Evolutionary conservation across 2,329 filamentous ascomycete genomes (phyloP), one percentile per base, ranked within the genome.

Genomic region (Apiospora rasikravindrae): DNA sequence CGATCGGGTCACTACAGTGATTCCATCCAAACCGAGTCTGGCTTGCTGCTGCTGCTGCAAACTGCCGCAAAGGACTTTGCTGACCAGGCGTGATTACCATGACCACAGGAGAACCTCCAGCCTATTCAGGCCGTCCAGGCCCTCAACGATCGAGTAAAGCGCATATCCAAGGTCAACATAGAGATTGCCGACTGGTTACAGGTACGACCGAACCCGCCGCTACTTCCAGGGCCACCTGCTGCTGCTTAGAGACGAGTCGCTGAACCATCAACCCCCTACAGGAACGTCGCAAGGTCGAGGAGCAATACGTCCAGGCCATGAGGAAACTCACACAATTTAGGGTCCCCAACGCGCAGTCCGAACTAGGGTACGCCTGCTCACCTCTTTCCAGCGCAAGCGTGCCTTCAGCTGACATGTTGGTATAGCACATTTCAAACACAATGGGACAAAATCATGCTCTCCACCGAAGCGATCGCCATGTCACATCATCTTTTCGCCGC

Each of bases 121-220:
- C 96, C 96, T 37, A 85, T 85, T 77, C 94, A 96, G 85, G 95
- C 96, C 73, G 93, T 95, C 51, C 88, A 90, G 71, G 89, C 94
- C 73, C 89, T 98, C 78, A 93, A 92, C 82, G 95, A 98, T 77
- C 94, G 96, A 79, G 90, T 98, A 77, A 93, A 93, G 83, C 90
- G 94, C 83, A 96, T 98, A 81, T 90, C 89, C 78, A 94, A 92
- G 82, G 86, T 97, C 84, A 98, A 99, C 83, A 84, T 87, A 77
- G 94, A 98, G 81, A 94, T 99, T 79, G 96, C 96, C 82, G 96
- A 98, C 84, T 99, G 96, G 94, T 89, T 99, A 74, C 93, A 96
- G 92, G 95, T 98, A 90, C 83, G 84, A 76, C 69, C 71, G 67
- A 73, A 24, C 6, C 71, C 69, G 67, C 68, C 29, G 16, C 37